Conservation (phyloP, 108 stramenopile species). For the Discostella pseudostelligera region DNA sequence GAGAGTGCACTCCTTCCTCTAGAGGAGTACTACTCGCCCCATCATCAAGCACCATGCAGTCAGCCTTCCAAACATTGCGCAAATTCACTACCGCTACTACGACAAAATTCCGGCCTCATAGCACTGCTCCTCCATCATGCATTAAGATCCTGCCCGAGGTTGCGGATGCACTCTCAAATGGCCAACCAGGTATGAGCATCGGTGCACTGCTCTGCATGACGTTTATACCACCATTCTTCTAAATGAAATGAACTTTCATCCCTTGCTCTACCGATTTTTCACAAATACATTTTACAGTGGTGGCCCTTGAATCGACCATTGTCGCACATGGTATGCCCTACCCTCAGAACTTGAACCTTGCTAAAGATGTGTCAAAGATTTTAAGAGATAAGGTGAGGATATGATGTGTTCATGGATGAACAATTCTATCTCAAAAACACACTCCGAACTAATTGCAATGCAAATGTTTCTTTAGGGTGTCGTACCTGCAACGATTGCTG, state of each 20-base stretch:
- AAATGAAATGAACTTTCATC: too few relatives aligned
- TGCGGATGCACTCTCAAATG: conserved; percentile 18
- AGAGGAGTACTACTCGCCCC: too few relatives aligned
- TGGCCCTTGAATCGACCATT: conserved; percentile 97
- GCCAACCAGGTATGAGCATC: conserved; percentile 40
- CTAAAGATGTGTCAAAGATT: conserved; percentile 63
- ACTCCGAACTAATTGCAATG: not conserved
- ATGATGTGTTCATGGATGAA: not conserved
- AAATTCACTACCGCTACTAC: too few relatives aligned
- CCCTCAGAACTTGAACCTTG: conserved; percentile 92
- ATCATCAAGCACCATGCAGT: too few relatives aligned
- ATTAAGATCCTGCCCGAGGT: conserved; percentile 40
- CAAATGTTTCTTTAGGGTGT: conserved; percentile 55
- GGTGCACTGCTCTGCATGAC: too few relatives aligned
- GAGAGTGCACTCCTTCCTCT: too few relatives aligned
- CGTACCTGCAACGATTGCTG: conserved; percentile 91
- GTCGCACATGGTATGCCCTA: conserved; percentile 99
- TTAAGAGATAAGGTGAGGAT: conserved; percentile 40
- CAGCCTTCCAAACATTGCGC: too few relatives aligned
- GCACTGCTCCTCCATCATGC: conserved; percentile 15
- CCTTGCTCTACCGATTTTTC: too few relatives aligned
- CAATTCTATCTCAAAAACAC: not conserved
- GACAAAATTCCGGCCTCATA: too few relatives aligned
- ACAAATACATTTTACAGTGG: conserved; percentile 49
- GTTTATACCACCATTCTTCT: not conserved